Base-by-base conservation (phyloP, 768 basidiomycete genomes). In the Hebeloma cylindrosporum region DNA sequence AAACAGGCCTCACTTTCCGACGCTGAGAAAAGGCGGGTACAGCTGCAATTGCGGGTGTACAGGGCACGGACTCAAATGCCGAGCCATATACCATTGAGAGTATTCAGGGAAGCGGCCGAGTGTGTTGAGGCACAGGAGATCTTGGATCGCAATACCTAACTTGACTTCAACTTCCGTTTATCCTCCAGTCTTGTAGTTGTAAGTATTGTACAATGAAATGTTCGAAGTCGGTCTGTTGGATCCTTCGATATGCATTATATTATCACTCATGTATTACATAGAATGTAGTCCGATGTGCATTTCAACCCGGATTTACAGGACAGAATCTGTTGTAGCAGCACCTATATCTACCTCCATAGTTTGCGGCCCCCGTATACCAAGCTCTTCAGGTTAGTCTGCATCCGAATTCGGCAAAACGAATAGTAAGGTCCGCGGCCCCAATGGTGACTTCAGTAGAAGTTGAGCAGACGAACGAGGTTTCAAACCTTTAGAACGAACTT, bases 41-140 rank as follows among this genome's bases (percentile, higher is more conserved):
- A 81, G 22, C 55, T 90, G 54, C 85, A 90, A 67, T 63, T 61
- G 52, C 68, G 88, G 23, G 74, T 91, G 42, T 79, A 79, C 65
- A 69, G 65, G 47, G 86, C 85, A 20, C 66, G 85, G 43, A 70
- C 67, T 50, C 63, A 73, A 58, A 77, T 88, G 56, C 83, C 85
- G 4, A 53, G 62, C 22, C 67, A 78, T 51, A 70, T 88, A 7
- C 63, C 68, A 14, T 61, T 91, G 57, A 73, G 86, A 40, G 60
- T 90, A 20, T 92, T 92, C 60, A 74, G 79, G 53, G 62, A 78
- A 30, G 83, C 89, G 7, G 65, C 55, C 50, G 86, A 92, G 54
- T 90, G 88, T 58, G 69, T 75, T 11, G 88, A 91, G 63, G 76
- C 73, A 17, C 65, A 64, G 27, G 64, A 70, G 35, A 67, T 79